A percentile compares a stretch with the other conserved stretches of the same genome.
These are phyloP conservation scores for Rhodofomes roseus DNA, from an alignment of 1,284 basidiomycete genomes.

Conservation along the genomic window DNA sequence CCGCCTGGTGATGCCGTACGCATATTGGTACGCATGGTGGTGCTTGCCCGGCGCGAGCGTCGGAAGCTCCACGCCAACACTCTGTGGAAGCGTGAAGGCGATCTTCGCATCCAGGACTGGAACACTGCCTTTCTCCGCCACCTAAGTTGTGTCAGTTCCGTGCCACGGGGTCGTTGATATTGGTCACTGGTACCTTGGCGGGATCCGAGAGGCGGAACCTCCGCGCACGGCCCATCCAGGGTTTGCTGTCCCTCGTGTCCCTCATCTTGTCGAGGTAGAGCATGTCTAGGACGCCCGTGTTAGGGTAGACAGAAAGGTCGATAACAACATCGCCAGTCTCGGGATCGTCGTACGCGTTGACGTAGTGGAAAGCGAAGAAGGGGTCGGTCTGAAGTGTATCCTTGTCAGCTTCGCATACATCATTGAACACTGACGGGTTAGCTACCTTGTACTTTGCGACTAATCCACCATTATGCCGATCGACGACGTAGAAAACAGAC, in stretches of 20 bases:
- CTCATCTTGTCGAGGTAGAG: conserved; percentile 25
- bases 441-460: conserved; percentile 31
- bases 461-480: conserved; percentile 29
- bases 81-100: background rate
- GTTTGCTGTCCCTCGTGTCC: background rate
- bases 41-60: background rate
- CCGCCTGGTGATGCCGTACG: background rate
- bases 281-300: conserved; percentile 28
- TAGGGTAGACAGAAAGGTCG: conserved; percentile 33
- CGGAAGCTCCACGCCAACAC: background rate
- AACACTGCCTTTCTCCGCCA: background rate
- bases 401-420: too few species aligned
- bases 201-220: conserved; percentile 17
- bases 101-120: conserved; percentile 6
- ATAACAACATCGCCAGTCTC: conserved; percentile 30
- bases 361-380: conserved; percentile 35
- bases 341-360: conserved; percentile 36
- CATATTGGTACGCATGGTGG: background rate
- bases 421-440: too few species aligned
- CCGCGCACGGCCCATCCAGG: conserved; percentile 14
- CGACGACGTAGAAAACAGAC: conserved; percentile 34
- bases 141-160: background rate
- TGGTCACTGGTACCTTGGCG: background rate
- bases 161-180: too few species aligned
- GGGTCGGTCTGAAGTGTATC: conserved; percentile 24